Evolutionary conservation across 805 yeast genomes (phyloP).

Genomic region (Grigorovia transvaalensis): DNA sequence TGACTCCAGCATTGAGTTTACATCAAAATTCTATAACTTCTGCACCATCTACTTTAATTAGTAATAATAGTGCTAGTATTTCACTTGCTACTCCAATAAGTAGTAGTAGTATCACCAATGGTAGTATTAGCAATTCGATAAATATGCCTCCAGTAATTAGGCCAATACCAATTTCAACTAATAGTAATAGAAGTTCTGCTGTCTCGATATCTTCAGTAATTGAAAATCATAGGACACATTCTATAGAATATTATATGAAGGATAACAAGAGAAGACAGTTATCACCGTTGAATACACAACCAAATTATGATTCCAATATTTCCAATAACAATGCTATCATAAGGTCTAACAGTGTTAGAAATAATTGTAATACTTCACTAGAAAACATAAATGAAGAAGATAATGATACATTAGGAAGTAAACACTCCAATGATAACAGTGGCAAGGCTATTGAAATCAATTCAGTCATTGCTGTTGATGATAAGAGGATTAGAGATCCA

Average conservation of each 20-base stretch:
- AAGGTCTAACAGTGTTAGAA: background rate
- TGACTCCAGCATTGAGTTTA: constrained; percentile 3
- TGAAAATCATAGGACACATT: background rate
- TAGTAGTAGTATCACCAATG: background rate
- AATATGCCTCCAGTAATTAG: constrained; percentile 1
- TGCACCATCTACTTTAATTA: background rate
- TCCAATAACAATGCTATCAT: background rate
- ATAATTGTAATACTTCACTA: background rate
- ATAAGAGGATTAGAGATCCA: background rate
- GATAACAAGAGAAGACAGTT: background rate
- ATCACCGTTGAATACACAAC: background rate
- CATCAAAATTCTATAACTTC: background rate
- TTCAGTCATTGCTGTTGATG: background rate
- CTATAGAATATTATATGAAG: background rate
- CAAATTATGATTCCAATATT: background rate
- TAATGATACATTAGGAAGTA: background rate
- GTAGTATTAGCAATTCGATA: background rate
- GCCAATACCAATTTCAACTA: constrained; percentile 1
- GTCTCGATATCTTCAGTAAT: constrained; percentile 2
- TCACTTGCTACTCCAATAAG: background rate
- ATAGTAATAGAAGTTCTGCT: background rate
- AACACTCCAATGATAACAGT: background rate
- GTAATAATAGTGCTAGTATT: background rate
- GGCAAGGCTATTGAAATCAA: constrained; percentile 6
- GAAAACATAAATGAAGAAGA: constrained; percentile 1